A percentile compares a stretch with the other conserved stretches of the same genome.
These are phyloP conservation scores for Pyrus hybrid DNA, from an alignment of 331 rosid genomes.

Conservation along the genomic window DNA sequence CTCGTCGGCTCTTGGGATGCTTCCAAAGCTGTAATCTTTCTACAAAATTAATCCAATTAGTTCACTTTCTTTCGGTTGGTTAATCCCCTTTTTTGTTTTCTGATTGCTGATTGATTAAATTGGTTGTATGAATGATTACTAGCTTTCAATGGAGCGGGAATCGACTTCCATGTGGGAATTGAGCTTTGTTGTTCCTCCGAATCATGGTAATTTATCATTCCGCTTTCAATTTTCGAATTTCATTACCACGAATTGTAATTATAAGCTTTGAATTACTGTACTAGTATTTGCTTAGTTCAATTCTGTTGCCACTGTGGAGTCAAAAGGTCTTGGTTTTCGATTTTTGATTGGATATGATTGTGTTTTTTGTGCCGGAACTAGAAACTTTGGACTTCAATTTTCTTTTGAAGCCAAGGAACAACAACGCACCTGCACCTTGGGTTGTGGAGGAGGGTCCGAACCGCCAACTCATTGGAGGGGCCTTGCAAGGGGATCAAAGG, in stretches of 20 bases:
- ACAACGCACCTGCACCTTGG: slow-evolving; percentile 37
- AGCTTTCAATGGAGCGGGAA: slow-evolving; percentile 95
- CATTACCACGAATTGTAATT: not conserved
- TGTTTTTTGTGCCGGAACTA: slow-evolving; percentile 11
- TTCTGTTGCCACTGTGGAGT: not conserved
- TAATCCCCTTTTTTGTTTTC: not conserved
- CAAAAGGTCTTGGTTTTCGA: not conserved
- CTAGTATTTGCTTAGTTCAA: not conserved
- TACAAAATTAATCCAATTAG: not conserved
- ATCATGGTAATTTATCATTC: slow-evolving; percentile 58
- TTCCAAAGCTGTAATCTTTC: slow-evolving; percentile 66
- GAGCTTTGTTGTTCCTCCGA: slow-evolving; percentile 96
- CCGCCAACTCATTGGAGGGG: slow-evolving; percentile 75
- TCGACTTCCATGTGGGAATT: slow-evolving; percentile 96
- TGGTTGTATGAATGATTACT: not conserved
- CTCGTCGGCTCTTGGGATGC: slow-evolving; percentile 92
- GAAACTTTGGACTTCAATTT: slow-evolving; percentile 96
- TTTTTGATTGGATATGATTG: not conserved
- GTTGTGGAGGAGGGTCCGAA: slow-evolving; percentile 89
- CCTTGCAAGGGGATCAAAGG: slow-evolving; percentile 80
- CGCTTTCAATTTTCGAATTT: not conserved
- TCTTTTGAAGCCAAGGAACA: slow-evolving; percentile 71
- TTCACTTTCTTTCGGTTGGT: not conserved
- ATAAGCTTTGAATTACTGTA: not conserved
- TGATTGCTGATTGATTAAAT: not conserved